Conservation (phyloP, 2,329 filamentous ascomycete genomes). For the Myriosclerotinia duriaeana region DNA sequence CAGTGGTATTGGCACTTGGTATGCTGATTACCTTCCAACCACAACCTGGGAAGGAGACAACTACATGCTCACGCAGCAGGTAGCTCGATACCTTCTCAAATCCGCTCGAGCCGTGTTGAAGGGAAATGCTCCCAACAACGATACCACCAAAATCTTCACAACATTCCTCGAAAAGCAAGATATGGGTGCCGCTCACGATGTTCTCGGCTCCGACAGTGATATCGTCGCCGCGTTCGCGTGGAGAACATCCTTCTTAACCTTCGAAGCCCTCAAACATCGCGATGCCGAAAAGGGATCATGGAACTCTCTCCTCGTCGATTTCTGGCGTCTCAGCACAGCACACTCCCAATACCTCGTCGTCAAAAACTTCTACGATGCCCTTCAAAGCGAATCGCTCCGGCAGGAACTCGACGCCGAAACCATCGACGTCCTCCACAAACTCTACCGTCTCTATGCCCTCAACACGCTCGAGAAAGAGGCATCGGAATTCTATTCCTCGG, state of each 20-base stretch:
- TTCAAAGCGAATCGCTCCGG: constrained; percentile 56
- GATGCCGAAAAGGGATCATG: constrained; percentile 74
- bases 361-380: constrained; percentile 73
- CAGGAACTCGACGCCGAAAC: constrained; percentile 58
- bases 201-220: constrained; percentile 68
- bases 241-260: constrained; percentile 72
- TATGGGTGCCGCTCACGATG: constrained; percentile 71
- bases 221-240: constrained; percentile 73
- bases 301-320: constrained; percentile 76
- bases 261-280: constrained; percentile 71
- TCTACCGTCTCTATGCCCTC: constrained; percentile 65
- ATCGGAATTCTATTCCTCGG: constrained; percentile 69
- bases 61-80: constrained; percentile 81
- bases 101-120: constrained; percentile 68
- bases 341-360: constrained; percentile 77
- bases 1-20: constrained; percentile 73
- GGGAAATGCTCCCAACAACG: constrained; percentile 63
- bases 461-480: constrained; percentile 68
- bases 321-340: constrained; percentile 72
- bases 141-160: constrained; percentile 65
- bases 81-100: constrained; percentile 75
- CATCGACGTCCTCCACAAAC: constrained; percentile 58
- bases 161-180: constrained; percentile 65
- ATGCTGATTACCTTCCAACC: constrained; percentile 72
- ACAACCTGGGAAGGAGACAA: constrained; percentile 64